Conservation (phyloP, 441 rosid genomes). For the Pelargonium myrrhifolium region DNA sequence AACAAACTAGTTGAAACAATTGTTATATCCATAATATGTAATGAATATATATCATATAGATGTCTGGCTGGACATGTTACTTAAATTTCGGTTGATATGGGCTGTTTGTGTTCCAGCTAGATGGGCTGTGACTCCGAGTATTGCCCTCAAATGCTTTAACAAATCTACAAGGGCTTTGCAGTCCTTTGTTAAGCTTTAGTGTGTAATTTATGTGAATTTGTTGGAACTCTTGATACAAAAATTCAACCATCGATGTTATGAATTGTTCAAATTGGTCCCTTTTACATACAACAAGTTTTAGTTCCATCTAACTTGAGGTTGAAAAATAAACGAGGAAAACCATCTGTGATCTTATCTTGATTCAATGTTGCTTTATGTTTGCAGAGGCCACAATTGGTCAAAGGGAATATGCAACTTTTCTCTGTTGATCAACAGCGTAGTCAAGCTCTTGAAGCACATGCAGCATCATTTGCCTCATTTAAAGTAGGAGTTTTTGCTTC, state of each 20-base stretch:
- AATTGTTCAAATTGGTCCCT: not conserved
- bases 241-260: not conserved
- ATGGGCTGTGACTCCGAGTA: not conserved
- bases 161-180: not conserved
- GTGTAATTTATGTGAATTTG: not conserved
- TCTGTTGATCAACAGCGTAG: slow-evolving; percentile 99
- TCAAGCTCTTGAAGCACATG: slow-evolving; percentile 99
- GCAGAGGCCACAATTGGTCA: slow-evolving; percentile 88
- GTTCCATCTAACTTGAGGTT: not conserved
- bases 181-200: slow-evolving; percentile 1
- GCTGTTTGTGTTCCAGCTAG: not conserved
- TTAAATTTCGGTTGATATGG: not conserved
- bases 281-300: not conserved
- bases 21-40: not conserved
- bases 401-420: slow-evolving; percentile 98
- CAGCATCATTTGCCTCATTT: slow-evolving; percentile 91
- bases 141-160: not conserved
- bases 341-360: slow-evolving; percentile 10
- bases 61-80: not conserved
- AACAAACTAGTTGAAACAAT: not conserved
- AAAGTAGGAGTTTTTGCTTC: slow-evolving; percentile 39
- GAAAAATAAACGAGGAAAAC: not conserved
- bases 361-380: slow-evolving; percentile 20
- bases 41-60: not conserved
- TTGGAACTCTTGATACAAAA: not conserved